Evolutionary conservation across 176 grass and related monocot genomes (phyloP).

Genomic region (Triticum aestivum): IWGSC_CS_RefSeq_v2.1 NC_057809.1:385864085-385864584

Average conservation of each 20-base stretch:
- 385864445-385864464: background rate
- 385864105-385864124: background rate
- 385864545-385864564: background rate
- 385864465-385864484: slow-evolving; percentile 6
- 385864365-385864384: background rate
- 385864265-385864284: background rate
- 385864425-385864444: background rate
- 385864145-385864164: background rate
- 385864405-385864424: background rate
- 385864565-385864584: background rate
- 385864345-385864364: background rate
- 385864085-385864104: background rate
- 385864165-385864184: background rate
- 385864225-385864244: background rate
- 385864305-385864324: slow-evolving; percentile 6
- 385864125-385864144: background rate
- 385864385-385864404: background rate
- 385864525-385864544: background rate
- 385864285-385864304: background rate
- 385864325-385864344: background rate
- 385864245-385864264: background rate
- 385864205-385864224: background rate
- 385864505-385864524: background rate
- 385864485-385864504: background rate
- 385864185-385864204: background rate